Evolutionary conservation across 106 monocot genomes (phyloP).

Genomic region (Dactylorhiza incarnata): DNA sequence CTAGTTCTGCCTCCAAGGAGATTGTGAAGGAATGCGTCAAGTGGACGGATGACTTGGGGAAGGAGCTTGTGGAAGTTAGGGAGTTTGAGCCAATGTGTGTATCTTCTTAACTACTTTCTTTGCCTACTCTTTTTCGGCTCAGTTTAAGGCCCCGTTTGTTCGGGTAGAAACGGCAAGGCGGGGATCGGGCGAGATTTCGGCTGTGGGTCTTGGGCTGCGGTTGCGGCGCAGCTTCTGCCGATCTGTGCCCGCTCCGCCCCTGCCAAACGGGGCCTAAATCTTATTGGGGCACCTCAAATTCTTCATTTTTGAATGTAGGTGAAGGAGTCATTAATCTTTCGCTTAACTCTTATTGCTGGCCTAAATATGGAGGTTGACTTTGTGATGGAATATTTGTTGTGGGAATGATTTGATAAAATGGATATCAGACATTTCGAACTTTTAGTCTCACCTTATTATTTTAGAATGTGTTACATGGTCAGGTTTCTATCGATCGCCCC

Average conservation of each 20-base stretch:
- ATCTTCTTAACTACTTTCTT: not conserved
- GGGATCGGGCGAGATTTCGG: no score
- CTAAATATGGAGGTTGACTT: not conserved
- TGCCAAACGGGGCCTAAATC: not conserved
- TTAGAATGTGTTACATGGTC: not conserved
- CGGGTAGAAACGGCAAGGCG: no score
- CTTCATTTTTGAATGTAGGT: not conserved
- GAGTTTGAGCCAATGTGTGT: constrained; percentile 49
- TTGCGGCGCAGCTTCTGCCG: no score
- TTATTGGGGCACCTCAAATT: not conserved
- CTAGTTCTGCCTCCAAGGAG: constrained; percentile 3
- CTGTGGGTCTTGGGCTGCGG: no score
- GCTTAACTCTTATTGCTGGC: not conserved
- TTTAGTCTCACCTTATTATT: not conserved
- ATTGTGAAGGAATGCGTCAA: constrained; percentile 36
- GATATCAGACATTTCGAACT: not conserved
- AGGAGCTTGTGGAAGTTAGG: constrained; percentile 50
- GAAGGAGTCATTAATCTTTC: not conserved
- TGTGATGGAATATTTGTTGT: not conserved
- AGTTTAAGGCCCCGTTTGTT: not conserved
- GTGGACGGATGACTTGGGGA: constrained; percentile 57
- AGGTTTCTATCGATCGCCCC: no score
- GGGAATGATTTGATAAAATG: not conserved
- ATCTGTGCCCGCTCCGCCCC: no score
- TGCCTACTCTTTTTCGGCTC: not conserved